A percentile compares a stretch with the other conserved stretches of the same genome.
phyloP scores from a whole-genome alignment of 441 rosid genomes.

The Pelargonium fulgidum region DNA sequence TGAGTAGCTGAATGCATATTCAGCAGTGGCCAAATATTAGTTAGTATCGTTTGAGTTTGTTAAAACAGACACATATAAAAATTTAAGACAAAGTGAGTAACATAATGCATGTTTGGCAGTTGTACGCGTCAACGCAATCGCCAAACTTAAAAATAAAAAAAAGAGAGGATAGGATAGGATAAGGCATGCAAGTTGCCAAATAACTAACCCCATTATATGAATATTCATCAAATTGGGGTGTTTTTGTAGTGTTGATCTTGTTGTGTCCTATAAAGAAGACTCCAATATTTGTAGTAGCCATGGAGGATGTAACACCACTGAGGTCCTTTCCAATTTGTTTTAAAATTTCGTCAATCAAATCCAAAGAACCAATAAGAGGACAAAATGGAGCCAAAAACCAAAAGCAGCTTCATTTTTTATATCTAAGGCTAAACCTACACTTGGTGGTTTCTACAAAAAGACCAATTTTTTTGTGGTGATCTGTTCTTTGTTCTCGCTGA shows the following conservation, averaged over 20 bases:
- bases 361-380: background rate
- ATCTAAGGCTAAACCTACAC: background rate
- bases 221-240: background rate
- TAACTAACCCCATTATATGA: too few relatives aligned
- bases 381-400: background rate
- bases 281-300: background rate
- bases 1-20: too few relatives aligned
- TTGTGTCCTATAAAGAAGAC: background rate
- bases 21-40: too few relatives aligned
- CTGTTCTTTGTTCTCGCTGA: background rate
- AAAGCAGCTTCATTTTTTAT: background rate
- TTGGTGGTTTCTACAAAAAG: background rate
- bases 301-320: constrained; percentile 1
- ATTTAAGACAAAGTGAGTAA: too few relatives aligned
- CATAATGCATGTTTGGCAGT: too few relatives aligned
- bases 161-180: too few relatives aligned
- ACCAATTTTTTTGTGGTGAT: background rate
- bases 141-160: too few relatives aligned
- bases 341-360: background rate
- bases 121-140: too few relatives aligned
- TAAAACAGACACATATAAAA: too few relatives aligned
- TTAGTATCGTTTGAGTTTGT: too few relatives aligned
- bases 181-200: too few relatives aligned
- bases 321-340: background rate
- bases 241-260: background rate